Percentiles rank a stretch among this genome's conserved stretches.
Conservation (phyloP, 2,329 filamentous ascomycete species). For the Colletotrichum trifolii region DNA sequence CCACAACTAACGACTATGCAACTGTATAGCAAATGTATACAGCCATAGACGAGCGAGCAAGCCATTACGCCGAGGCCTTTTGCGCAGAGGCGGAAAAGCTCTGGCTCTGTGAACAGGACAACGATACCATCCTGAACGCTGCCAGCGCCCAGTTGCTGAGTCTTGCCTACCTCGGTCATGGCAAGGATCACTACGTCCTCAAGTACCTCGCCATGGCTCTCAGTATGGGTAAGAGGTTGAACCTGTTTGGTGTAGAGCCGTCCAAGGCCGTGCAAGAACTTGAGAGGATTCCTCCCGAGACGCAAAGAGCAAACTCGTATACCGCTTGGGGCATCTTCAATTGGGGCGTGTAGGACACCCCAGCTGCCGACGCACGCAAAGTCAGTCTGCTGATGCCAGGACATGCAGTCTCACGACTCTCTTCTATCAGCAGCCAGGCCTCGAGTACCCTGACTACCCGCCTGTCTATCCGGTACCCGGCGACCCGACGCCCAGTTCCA, state of each 20-base stretch:
- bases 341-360: slow-evolving; percentile 47
- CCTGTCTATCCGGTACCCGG: slow-evolving; percentile 40
- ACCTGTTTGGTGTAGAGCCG: slow-evolving; percentile 42
- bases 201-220: slow-evolving; percentile 44
- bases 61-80: slow-evolving; percentile 39
- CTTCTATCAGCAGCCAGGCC: slow-evolving; percentile 48
- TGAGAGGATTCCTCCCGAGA: slow-evolving; percentile 38
- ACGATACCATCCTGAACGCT: slow-evolving; percentile 40
- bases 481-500: background rate
- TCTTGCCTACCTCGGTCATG: slow-evolving; percentile 47
- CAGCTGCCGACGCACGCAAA: background rate
- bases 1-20: background rate
- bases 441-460: slow-evolving; percentile 28
- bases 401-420: slow-evolving; percentile 43
- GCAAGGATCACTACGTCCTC: slow-evolving; percentile 48
- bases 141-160: slow-evolving; percentile 48
- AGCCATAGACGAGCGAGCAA: slow-evolving; percentile 41
- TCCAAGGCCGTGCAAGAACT: background rate
- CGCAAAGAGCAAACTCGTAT: slow-evolving; percentile 27
- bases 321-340: slow-evolving; percentile 50
- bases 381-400: background rate
- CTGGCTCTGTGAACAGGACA: slow-evolving; percentile 39
- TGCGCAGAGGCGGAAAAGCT: slow-evolving; percentile 42
- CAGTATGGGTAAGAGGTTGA: slow-evolving; percentile 45
- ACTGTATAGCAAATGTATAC: slow-evolving; percentile 49